These are phyloP conservation scores for Cercospora sojina DNA, from an alignment of 2,329 filamentous ascomycete species.

Conservation along the genomic window DNA sequence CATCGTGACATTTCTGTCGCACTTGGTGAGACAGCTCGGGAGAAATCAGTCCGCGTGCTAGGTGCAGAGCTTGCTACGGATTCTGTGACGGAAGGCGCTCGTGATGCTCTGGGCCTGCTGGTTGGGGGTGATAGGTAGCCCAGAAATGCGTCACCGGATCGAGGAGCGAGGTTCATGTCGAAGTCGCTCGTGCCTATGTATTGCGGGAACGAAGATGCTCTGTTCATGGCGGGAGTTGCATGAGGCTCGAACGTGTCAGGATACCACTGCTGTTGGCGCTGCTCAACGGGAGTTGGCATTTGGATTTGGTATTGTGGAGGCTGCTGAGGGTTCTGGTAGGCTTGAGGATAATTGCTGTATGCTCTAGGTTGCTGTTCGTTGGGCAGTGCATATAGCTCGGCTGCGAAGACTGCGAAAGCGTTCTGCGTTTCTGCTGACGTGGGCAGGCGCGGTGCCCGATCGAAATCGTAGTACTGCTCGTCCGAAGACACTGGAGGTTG, in stretches of 20 bases:
- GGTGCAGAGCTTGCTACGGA: constrained; percentile 33
- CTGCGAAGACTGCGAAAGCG: constrained; percentile 12
- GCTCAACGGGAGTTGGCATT: constrained; percentile 8
- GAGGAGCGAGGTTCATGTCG: neutral
- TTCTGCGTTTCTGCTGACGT: constrained; percentile 13
- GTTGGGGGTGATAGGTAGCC: constrained; percentile 27
- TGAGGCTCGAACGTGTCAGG: constrained; percentile 16
- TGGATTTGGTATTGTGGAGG: constrained; percentile 17
- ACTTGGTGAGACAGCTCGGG: constrained; percentile 36
- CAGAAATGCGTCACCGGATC: constrained; percentile 16
- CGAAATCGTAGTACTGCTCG: constrained; percentile 22
- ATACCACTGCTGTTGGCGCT: constrained; percentile 16
- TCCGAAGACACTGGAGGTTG: constrained; percentile 15
- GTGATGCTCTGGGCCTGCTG: constrained; percentile 17
- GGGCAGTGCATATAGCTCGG: constrained; percentile 5
- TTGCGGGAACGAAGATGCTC: neutral
- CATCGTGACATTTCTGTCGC: constrained; percentile 38
- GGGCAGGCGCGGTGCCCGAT: constrained; percentile 7
- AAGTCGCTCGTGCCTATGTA: constrained; percentile 19
- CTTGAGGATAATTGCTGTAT: constrained; percentile 8
- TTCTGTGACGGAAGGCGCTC: constrained; percentile 32
- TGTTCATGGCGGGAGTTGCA: neutral
- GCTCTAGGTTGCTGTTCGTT: constrained; percentile 10
- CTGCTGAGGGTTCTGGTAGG: constrained; percentile 14
- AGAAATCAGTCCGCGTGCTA: constrained; percentile 31